A percentile compares a stretch with the other conserved stretches of the same genome.
Evolutionary conservation across 352 stramenopile genomes (phyloP).

Genomic region (Hyaloperonospora arabidopsidis): DNA sequence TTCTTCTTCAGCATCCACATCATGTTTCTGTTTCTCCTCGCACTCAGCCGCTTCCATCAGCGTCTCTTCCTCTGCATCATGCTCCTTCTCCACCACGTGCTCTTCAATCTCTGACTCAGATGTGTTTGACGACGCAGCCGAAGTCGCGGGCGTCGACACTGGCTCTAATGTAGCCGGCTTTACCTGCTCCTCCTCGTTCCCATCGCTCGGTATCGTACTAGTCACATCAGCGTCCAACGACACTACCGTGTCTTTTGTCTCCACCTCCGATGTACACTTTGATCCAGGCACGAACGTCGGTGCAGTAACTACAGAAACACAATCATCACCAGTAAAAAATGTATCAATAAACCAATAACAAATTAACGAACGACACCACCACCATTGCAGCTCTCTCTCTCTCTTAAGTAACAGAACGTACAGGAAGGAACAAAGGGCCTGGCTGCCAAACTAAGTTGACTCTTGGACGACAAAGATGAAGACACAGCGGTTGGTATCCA

Average conservation of each 20-base stretch:
- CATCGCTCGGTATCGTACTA: neutral
- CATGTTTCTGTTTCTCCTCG: slow-evolving; percentile 23
- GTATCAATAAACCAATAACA: too few relatives aligned
- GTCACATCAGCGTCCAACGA: neutral
- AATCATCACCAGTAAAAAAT: neutral
- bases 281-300: slow-evolving; percentile 26
- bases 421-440: slow-evolving; percentile 54
- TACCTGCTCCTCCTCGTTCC: slow-evolving; percentile 7
- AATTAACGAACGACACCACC: too few relatives aligned
- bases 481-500: slow-evolving; percentile 34
- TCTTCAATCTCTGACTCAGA: slow-evolving; percentile 38
- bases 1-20: slow-evolving; percentile 18
- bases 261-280: neutral
- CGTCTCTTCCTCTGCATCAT: slow-evolving; percentile 4
- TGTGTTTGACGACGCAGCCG: slow-evolving; percentile 19
- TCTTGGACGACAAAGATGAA: slow-evolving; percentile 12
- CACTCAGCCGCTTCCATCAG: slow-evolving; percentile 9
- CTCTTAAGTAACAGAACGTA: slow-evolving; percentile 9
- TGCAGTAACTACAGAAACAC: slow-evolving; percentile 26
- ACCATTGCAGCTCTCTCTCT: neutral
- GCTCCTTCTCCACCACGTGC: slow-evolving; percentile 4
- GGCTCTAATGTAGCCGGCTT: slow-evolving; percentile 11
- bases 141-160: slow-evolving; percentile 24
- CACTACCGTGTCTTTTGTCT: neutral
- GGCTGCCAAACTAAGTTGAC: slow-evolving; percentile 43